A percentile compares a stretch with the other conserved stretches of the same genome.
Conservation (phyloP, 768 basidiomycete genomes). For the Hydnomerulius pinastri region DNA sequence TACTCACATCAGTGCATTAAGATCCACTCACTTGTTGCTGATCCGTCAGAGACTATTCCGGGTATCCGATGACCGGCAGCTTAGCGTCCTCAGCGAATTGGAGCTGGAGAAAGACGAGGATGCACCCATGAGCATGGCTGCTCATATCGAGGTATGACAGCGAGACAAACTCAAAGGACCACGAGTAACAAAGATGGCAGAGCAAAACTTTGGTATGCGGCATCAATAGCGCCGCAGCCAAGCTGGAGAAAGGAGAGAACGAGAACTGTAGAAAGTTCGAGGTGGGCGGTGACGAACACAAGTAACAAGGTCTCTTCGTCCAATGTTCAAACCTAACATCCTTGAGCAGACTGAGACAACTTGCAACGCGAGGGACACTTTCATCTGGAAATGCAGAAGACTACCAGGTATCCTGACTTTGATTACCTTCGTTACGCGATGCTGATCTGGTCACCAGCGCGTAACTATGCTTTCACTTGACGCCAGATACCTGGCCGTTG, state of each 20-base stretch:
- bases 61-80: conserved; percentile 50
- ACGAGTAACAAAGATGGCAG: conserved; percentile 26
- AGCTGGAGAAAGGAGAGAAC: conserved; percentile 67
- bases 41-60: conserved; percentile 66
- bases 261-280: conserved; percentile 81
- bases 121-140: conserved; percentile 95
- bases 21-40: conserved; percentile 9
- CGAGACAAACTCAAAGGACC: not conserved
- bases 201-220: conserved; percentile 73
- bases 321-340: conserved; percentile 11
- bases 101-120: conserved; percentile 84
- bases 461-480: conserved; percentile 81
- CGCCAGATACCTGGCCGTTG: conserved; percentile 63
- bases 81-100: conserved; percentile 65
- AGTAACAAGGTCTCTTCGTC: conserved; percentile 42
- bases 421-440: not conserved
- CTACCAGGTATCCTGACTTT: conserved; percentile 72
- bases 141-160: conserved; percentile 54
- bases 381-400: conserved; percentile 63
- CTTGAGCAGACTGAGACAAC: conserved; percentile 21
- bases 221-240: conserved; percentile 75
- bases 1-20: not conserved
- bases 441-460: conserved; percentile 50
- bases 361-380: conserved; percentile 62
- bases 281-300: conserved; percentile 47